A percentile compares a stretch with the other conserved stretches of the same genome.
Conservation (phyloP, 768 basidiomycete genomes). For the Coprinopsis sp. region DNA sequence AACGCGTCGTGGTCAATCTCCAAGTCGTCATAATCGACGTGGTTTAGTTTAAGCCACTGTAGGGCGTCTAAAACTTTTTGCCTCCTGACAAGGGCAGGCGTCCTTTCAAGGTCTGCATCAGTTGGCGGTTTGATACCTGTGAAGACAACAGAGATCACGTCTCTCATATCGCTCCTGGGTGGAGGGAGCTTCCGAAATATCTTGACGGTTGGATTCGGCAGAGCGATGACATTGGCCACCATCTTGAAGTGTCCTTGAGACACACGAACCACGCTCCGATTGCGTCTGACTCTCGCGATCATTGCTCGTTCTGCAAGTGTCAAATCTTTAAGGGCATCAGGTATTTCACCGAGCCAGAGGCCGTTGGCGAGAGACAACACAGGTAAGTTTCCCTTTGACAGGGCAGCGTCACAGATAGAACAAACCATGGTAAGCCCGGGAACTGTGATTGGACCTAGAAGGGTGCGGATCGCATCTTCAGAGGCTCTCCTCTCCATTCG, state of each 20-base stretch:
- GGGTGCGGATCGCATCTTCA: neutral
- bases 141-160: slow-evolving; percentile 16
- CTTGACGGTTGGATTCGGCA: slow-evolving; percentile 21
- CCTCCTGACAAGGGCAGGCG: slow-evolving; percentile 17
- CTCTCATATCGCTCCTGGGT: slow-evolving; percentile 16
- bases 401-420: neutral
- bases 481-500: neutral
- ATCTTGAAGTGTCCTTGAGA: slow-evolving; percentile 22
- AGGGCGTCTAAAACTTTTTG: slow-evolving; percentile 22
- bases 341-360: slow-evolving; percentile 32
- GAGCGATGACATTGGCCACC: slow-evolving; percentile 26
- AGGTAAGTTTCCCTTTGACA: neutral
- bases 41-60: slow-evolving; percentile 32
- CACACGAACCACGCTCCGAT: slow-evolving; percentile 24
- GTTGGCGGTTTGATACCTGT: neutral
- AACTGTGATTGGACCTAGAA: neutral
- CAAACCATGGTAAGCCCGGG: neutral
- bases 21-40: slow-evolving; percentile 30
- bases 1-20: slow-evolving; percentile 24
- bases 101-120: slow-evolving; percentile 1
- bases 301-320: slow-evolving; percentile 24
- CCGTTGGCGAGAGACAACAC: slow-evolving; percentile 24
- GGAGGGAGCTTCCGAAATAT: slow-evolving; percentile 24
- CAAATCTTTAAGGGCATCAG: slow-evolving; percentile 19
- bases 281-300: slow-evolving; percentile 21